phyloP scores from a whole-genome alignment of 208 protist species.

The Trypanosoma lewisi region DNA sequence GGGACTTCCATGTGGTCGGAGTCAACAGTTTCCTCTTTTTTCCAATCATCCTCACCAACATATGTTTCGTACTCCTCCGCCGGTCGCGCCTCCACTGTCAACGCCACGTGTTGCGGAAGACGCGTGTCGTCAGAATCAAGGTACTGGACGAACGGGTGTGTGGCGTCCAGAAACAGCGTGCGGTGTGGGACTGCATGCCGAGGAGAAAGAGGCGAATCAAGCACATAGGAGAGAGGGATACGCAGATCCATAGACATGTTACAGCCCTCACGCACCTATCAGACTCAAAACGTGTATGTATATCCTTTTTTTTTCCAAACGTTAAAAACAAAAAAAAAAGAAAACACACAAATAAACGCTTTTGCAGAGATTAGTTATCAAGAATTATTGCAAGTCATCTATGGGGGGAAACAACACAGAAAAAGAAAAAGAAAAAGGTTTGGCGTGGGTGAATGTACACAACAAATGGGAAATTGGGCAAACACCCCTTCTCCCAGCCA shows the following conservation, averaged over 20 bases:
- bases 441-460: not conserved
- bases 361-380: not conserved
- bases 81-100: conserved; percentile 31
- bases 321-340: too few species aligned
- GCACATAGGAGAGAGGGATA: conserved; percentile 58
- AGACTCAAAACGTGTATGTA: not conserved
- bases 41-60: conserved; percentile 77
- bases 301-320: too few species aligned
- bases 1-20: not conserved
- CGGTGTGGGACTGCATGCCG: conserved; percentile 51
- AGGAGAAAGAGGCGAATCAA: conserved; percentile 29
- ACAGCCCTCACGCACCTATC: not conserved
- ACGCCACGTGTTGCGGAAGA: conserved; percentile 46
- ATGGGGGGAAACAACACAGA: too few species aligned
- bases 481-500: not conserved
- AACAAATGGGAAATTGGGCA: conserved; percentile 12
- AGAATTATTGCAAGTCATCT: too few species aligned
- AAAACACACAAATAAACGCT: not conserved
- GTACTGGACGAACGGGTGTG: conserved; percentile 61
- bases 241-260: conserved; percentile 41
- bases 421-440: not conserved
- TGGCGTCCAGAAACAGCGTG: conserved; percentile 35
- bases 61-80: conserved; percentile 79
- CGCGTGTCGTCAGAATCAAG: conserved; percentile 79
- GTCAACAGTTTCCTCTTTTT: not conserved